Evolutionary conservation across 192 early-diverging fungal genomes (phyloP), one percentile per base, ranked within the genome.

Genomic region (Backusella circina): DNA sequence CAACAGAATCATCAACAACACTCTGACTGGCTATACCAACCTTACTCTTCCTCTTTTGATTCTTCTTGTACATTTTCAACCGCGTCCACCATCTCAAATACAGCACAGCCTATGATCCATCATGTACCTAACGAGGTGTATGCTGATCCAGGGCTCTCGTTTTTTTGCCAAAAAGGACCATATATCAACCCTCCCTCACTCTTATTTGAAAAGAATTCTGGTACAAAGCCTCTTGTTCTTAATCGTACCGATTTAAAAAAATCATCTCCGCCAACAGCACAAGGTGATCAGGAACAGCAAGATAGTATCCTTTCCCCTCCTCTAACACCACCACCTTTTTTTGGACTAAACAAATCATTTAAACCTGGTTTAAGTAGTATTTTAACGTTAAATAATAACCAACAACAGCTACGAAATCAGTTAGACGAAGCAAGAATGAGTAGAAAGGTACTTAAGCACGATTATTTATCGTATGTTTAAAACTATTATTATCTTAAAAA

Each of bases 381-480:
- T 12, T 23, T 61, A 28, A 61, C 54, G 26, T 30, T 61, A 61
- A 61, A 61, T 61, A 61, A 61, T 26, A 61, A 28, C 7, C 21
- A 44, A 8, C n/a, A 37, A 3, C 33, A 70, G 28, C 9, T 30
- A 41, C 15, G 21, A 35, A 70, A 70, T 33, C 65, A 67, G 70
- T 44, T 71, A 30, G 75, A 76, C 6, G 75, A 76, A 57, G 75
- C 75, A 32, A 68, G 75, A 71, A 44, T 51, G 33, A 36, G 23
- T 70, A 47, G 75, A 69, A 76, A 76, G 47, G 75, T 76, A 76
- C 15, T 31, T 21, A 66, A 8, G 39, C 21, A 66, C 9, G 10
- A 66, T 39, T 57, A 37, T 33, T 18, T 37, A 30, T 74, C 65
- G 61, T 35, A 61, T 10, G 54, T 61, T 61, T 61, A 61, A 61